Conservation (phyloP, 495 filamentous ascomycete species). For the Talaromyces trachyspermus region DNA sequence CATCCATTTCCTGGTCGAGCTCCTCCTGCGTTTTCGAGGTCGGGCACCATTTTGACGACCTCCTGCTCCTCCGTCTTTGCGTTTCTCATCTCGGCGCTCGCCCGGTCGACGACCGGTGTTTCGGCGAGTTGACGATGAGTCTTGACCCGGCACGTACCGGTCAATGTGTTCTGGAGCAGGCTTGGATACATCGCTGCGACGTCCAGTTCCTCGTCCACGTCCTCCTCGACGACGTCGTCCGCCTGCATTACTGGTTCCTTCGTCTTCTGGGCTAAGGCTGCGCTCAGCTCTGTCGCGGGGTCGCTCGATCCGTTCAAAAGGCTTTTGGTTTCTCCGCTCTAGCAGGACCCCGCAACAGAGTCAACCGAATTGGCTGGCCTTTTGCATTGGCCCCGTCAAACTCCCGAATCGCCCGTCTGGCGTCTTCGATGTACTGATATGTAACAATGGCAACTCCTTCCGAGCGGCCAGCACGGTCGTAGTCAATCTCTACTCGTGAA, state of each 20-base stretch:
- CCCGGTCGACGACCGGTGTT: slow-evolving; percentile 46
- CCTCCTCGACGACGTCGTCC: slow-evolving; percentile 30
- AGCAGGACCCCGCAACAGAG: slow-evolving; percentile 51
- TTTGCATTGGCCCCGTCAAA: slow-evolving; percentile 90
- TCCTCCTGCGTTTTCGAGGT: slow-evolving; percentile 83
- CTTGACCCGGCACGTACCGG: slow-evolving; percentile 68
- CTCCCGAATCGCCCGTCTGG: slow-evolving; percentile 65
- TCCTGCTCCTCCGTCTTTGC: slow-evolving; percentile 28
- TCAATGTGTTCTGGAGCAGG: slow-evolving; percentile 69
- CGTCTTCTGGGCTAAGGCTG: slow-evolving; percentile 33
- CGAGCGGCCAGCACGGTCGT: slow-evolving; percentile 86
- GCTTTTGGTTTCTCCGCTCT: slow-evolving; percentile 56
- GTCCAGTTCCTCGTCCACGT: slow-evolving; percentile 41
- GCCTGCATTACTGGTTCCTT: slow-evolving; percentile 16
- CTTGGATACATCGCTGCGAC: slow-evolving; percentile 60
- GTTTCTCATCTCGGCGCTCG: slow-evolving; percentile 27
- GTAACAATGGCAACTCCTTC: slow-evolving; percentile 81
- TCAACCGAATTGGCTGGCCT: slow-evolving; percentile 82
- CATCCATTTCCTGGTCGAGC: slow-evolving; percentile 91
- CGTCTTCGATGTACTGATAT: slow-evolving; percentile 62
- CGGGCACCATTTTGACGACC: slow-evolving; percentile 21
- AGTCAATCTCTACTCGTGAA: slow-evolving; percentile 61
- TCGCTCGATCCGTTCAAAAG: slow-evolving; percentile 70
- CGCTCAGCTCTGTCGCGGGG: slow-evolving; percentile 29
- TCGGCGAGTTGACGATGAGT: slow-evolving; percentile 23